Conservation (phyloP, 1,284 basidiomycete species). For the Porodaedalea pini region DNA sequence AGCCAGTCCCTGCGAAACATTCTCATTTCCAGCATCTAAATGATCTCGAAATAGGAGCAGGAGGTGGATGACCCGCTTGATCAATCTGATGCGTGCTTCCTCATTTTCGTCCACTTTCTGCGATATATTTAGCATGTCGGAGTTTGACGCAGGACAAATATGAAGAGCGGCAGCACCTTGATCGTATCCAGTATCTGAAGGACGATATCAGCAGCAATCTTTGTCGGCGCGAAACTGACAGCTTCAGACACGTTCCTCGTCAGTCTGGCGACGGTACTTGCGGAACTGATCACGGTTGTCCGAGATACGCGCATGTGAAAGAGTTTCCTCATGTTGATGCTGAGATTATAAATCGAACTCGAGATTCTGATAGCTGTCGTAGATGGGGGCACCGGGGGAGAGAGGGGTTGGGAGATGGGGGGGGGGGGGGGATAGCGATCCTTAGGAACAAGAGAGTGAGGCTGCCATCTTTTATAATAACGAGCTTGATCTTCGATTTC, state of each 20-base stretch:
- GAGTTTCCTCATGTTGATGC: neutral
- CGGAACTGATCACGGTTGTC: neutral
- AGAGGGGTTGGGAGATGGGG: too few species aligned
- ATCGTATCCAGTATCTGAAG: neutral
- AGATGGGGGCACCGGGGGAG: too few species aligned
- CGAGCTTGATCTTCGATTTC: too few species aligned
- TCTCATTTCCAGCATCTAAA: neutral
- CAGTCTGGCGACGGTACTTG: neutral
- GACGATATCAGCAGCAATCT: neutral
- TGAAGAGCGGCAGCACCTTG: neutral
- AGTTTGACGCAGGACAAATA: too few species aligned
- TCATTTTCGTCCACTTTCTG: neutral
- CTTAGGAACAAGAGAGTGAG: too few species aligned
- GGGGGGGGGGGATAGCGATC: too few species aligned
- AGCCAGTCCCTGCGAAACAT: neutral
- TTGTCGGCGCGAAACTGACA: neutral
- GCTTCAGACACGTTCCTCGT: neutral
- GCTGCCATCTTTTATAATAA: too few species aligned
- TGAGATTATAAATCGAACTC: too few species aligned
- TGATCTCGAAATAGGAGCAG: neutral
- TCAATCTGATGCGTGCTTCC: neutral
- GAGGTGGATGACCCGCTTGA: neutral
- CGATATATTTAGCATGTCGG: neutral
- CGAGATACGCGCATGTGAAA: neutral
- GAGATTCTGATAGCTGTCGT: too few species aligned